phyloP scores from a whole-genome alignment of 2,329 filamentous ascomycete species.

The Fusarium cicatricum region DNA sequence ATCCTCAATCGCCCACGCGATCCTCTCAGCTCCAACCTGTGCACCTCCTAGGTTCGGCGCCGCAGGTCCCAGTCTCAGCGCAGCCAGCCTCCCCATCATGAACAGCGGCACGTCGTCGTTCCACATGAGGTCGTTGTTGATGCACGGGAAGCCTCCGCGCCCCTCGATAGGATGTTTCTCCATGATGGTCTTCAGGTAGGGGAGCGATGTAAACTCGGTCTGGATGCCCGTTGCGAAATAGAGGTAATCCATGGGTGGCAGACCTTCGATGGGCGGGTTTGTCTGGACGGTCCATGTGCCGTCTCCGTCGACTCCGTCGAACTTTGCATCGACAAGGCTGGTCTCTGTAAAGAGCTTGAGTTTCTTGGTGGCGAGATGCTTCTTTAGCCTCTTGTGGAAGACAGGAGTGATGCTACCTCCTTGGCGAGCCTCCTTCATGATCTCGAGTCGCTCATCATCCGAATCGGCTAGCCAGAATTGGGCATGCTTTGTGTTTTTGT shows the following conservation, averaged over 20 bases:
- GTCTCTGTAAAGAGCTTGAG: slow-evolving; percentile 67
- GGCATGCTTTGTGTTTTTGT: slow-evolving; percentile 78
- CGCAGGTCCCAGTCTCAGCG: slow-evolving; percentile 73
- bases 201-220: slow-evolving; percentile 67
- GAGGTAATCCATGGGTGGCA: slow-evolving; percentile 72
- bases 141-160: slow-evolving; percentile 72
- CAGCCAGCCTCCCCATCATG: slow-evolving; percentile 72
- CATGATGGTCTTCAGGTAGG: slow-evolving; percentile 68
- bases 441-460: slow-evolving; percentile 72
- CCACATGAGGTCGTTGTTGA: slow-evolving; percentile 83
- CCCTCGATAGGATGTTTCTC: slow-evolving; percentile 67
- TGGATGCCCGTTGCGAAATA: slow-evolving; percentile 80
- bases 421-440: slow-evolving; percentile 71
- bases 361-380: slow-evolving; percentile 60
- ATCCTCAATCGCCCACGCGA: slow-evolving; percentile 75
- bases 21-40: slow-evolving; percentile 74
- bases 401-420: slow-evolving; percentile 80
- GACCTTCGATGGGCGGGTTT: slow-evolving; percentile 57
- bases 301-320: slow-evolving; percentile 53
- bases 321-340: slow-evolving; percentile 59
- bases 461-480: slow-evolving; percentile 80
- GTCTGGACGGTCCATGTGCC: slow-evolving; percentile 56
- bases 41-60: slow-evolving; percentile 79
- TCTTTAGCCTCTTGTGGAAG: slow-evolving; percentile 72
- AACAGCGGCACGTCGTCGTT: slow-evolving; percentile 76